phyloP scores from a whole-genome alignment of 2,329 filamentous ascomycete species.

The Xylaria sp. region DNA sequence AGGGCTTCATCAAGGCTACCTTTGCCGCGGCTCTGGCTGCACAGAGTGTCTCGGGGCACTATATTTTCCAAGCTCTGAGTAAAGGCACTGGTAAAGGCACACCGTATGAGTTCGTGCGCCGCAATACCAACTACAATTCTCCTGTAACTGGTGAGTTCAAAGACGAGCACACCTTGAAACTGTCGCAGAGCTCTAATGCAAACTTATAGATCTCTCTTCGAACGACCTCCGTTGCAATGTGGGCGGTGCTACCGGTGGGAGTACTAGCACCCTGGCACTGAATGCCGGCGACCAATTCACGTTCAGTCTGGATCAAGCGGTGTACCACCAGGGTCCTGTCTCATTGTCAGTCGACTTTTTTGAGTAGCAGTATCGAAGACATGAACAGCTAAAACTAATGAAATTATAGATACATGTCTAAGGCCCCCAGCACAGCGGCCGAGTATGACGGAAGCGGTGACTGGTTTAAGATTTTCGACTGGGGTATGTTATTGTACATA shows the following conservation, averaged over 20 bases:
- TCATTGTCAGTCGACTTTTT: constrained; percentile 41
- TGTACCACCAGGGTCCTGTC: constrained; percentile 56
- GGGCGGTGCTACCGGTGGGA: constrained; percentile 49
- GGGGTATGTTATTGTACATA: constrained; percentile 41
- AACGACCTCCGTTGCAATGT: constrained; percentile 56
- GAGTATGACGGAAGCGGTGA: constrained; percentile 53
- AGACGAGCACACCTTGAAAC: background rate
- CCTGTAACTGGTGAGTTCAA: constrained; percentile 52
- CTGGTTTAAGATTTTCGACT: constrained; percentile 56
- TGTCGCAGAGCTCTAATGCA: background rate
- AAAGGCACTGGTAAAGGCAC: constrained; percentile 49
- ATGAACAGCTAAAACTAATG: constrained; percentile 21
- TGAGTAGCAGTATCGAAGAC: background rate
- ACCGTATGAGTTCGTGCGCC: constrained; percentile 53
- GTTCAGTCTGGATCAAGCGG: constrained; percentile 52
- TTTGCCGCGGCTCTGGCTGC: constrained; percentile 47
- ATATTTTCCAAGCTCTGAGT: constrained; percentile 54
- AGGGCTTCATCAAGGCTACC: constrained; percentile 43
- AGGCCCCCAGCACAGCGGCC: constrained; percentile 49
- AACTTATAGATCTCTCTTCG: constrained; percentile 49
- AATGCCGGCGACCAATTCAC: constrained; percentile 54
- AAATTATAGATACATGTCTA: constrained; percentile 52
- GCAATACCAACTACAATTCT: constrained; percentile 60
- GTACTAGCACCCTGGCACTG: constrained; percentile 50
- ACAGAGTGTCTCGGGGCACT: constrained; percentile 51